Evolutionary conservation across 139 green algal genomes (phyloP), one percentile per base, ranked within the genome.

Genomic region (Chlamydomonas sphaeroides): DNA sequence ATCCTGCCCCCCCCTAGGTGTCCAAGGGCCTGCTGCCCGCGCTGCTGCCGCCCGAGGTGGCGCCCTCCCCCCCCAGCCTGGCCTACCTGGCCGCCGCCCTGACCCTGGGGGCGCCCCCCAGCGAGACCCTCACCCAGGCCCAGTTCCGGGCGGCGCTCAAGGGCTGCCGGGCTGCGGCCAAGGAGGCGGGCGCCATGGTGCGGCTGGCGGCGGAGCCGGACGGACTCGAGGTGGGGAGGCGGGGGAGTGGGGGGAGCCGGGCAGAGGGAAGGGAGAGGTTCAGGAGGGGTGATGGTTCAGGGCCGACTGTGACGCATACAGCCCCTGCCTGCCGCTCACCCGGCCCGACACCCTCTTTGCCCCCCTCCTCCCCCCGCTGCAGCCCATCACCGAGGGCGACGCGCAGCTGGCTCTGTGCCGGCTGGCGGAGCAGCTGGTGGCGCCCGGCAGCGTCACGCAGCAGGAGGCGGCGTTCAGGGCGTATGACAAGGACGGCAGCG

Each of bases 151-250:
- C 33, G 28, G 45, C 48, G 2, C 18, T 84, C 20, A 84, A 84
- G 77, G 49, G 20, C 25, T 68, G 65, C 33, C 48, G 77, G 2
- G 33, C n/a, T 4, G 77, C 77, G 2, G 75, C 59, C 65, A 84
- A 84, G 45, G 77, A 82, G 75, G 75, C 69, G 51, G 15, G 70
- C n/a, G n/a, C n/a, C n/a, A n/a, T n/a, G n/a, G n/a, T n/a, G n/a
- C n/a, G n/a, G n/a, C n/a, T n/a, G n/a, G n/a, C n/a, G n/a, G n/a
- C n/a, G n/a, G n/a, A n/a, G n/a, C n/a, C n/a, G n/a, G n/a, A n/a
- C n/a, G n/a, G n/a, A n/a, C n/a, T n/a, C n/a, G n/a, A n/a, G n/a
- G n/a, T n/a, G n/a, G n/a, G n/a, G n/a, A n/a, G n/a, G n/a, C n/a
- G n/a, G n/a, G n/a, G n/a, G n/a, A n/a, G n/a, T n/a, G n/a, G n/a